These are phyloP conservation scores for Colletotrichum trifolii DNA, from an alignment of 2,329 filamentous ascomycete species.

Conservation along the genomic window DNA sequence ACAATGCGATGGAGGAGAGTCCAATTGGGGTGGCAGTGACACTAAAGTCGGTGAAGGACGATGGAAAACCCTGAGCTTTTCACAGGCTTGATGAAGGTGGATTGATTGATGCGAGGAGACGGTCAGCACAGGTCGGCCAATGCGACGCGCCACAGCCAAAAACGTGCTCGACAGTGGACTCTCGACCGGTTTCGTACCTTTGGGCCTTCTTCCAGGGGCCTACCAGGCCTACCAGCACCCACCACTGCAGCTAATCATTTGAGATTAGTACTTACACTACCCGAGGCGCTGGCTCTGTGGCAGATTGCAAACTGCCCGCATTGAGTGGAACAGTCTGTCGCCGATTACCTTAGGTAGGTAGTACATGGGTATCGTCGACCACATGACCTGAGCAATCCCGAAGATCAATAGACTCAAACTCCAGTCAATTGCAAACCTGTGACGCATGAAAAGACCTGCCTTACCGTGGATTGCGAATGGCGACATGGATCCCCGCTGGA, in stretches of 20 bases:
- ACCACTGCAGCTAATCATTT: background rate
- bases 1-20: background rate
- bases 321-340: too few relatives aligned
- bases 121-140: conserved; percentile 9
- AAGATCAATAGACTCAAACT: conserved; percentile 3
- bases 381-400: background rate
- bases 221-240: too few relatives aligned
- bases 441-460: conserved; percentile 15
- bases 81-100: background rate
- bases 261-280: background rate
- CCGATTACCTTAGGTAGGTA: background rate
- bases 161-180: conserved; percentile 30
- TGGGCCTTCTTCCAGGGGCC: background rate
- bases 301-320: too few relatives aligned
- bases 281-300: too few relatives aligned
- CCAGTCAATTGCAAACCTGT: conserved; percentile 18
- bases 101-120: background rate
- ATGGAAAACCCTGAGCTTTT: background rate
- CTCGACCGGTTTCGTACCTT: conserved; percentile 30
- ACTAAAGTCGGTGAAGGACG: background rate
- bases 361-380: background rate
- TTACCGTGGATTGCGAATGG: conserved; percentile 18
- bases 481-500: conserved; percentile 1
- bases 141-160: conserved; percentile 19
- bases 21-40: background rate